Evolutionary conservation across 306 rosid genomes (phyloP).

Genomic region (Dalbergia cochinchinensis): DNA sequence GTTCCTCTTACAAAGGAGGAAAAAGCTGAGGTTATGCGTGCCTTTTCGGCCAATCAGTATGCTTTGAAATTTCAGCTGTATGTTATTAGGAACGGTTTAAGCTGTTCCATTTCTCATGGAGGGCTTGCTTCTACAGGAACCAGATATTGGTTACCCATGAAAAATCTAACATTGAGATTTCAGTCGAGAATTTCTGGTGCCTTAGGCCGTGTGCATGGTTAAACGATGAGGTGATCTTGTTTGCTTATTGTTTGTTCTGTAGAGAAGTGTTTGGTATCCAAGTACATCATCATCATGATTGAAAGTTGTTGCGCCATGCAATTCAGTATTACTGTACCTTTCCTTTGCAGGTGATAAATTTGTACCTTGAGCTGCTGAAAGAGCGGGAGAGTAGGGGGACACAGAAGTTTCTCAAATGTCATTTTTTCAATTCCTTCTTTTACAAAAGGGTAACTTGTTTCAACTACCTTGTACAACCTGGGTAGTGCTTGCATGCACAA

Average conservation of each 20-base stretch:
- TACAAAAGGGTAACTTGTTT: slow-evolving; percentile 73
- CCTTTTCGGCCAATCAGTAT: slow-evolving; percentile 72
- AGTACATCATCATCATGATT: slow-evolving; percentile 3
- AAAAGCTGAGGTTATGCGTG: slow-evolving; percentile 56
- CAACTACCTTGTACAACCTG: slow-evolving; percentile 2
- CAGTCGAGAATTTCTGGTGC: slow-evolving; percentile 71
- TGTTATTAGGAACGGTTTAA: slow-evolving; percentile 27
- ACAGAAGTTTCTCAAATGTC: slow-evolving; percentile 75
- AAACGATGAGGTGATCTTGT: slow-evolving; percentile 82
- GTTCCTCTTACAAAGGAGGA: slow-evolving; percentile 75
- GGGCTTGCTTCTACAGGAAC: slow-evolving; percentile 61
- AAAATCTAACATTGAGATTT: slow-evolving; percentile 75
- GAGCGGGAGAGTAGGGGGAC: slow-evolving; percentile 93
- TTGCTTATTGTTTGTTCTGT: slow-evolving; percentile 19
- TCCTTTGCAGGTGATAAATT: slow-evolving; percentile 78
- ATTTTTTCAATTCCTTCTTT: slow-evolving; percentile 91
- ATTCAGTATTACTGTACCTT: slow-evolving; percentile 32
- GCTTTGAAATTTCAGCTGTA: slow-evolving; percentile 36
- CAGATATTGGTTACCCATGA: slow-evolving; percentile 76
- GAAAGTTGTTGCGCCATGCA: slow-evolving; percentile 4
- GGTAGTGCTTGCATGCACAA: slow-evolving; percentile 12
- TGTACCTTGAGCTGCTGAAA: slow-evolving; percentile 92
- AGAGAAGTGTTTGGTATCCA: slow-evolving; percentile 9
- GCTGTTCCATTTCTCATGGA: slow-evolving; percentile 40
- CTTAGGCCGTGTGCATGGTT: slow-evolving; percentile 82